These are phyloP conservation scores for Calonectria hawksworthii DNA, from an alignment of 2,329 filamentous ascomycete genomes.

Conservation along the genomic window DNA sequence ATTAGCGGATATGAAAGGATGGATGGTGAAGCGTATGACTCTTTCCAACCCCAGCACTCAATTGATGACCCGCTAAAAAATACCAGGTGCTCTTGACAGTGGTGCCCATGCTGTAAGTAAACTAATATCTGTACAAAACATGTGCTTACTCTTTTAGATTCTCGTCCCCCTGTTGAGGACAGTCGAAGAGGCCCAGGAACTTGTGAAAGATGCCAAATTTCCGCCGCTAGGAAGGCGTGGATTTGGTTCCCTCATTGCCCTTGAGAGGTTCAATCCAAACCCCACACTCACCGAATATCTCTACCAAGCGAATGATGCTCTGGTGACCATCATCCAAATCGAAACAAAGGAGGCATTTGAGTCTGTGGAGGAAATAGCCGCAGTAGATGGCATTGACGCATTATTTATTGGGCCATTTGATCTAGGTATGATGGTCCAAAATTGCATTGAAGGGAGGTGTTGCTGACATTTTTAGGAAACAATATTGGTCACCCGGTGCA, in stretches of 20 bases:
- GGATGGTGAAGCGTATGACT: slow-evolving; percentile 28
- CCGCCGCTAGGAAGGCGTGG: background rate
- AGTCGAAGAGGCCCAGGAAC: background rate
- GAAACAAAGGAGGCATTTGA: slow-evolving; percentile 74
- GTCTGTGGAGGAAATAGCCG: slow-evolving; percentile 70
- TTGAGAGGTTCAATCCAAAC: slow-evolving; percentile 55
- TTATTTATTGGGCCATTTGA: slow-evolving; percentile 77
- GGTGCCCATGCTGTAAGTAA: background rate
- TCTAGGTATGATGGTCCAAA: slow-evolving; percentile 57
- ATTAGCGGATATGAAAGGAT: background rate
- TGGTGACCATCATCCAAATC: slow-evolving; percentile 76
- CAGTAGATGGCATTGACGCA: slow-evolving; percentile 71
- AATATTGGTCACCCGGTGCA: slow-evolving; percentile 73
- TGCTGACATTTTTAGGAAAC: slow-evolving; percentile 55
- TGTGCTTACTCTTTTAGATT: background rate
- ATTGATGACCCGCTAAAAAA: background rate
- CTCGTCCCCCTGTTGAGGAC: background rate
- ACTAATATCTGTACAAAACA: too few relatives aligned
- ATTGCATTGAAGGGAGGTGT: slow-evolving; percentile 30
- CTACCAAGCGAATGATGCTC: slow-evolving; percentile 59
- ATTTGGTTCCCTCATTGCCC: slow-evolving; percentile 55
- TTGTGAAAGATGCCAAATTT: background rate
- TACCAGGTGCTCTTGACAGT: background rate
- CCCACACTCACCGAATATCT: slow-evolving; percentile 61
- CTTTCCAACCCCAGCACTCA: slow-evolving; percentile 32